Evolutionary conservation across 805 yeast species (phyloP).

Genomic region (Yarrowia phangngaensis): DNA sequence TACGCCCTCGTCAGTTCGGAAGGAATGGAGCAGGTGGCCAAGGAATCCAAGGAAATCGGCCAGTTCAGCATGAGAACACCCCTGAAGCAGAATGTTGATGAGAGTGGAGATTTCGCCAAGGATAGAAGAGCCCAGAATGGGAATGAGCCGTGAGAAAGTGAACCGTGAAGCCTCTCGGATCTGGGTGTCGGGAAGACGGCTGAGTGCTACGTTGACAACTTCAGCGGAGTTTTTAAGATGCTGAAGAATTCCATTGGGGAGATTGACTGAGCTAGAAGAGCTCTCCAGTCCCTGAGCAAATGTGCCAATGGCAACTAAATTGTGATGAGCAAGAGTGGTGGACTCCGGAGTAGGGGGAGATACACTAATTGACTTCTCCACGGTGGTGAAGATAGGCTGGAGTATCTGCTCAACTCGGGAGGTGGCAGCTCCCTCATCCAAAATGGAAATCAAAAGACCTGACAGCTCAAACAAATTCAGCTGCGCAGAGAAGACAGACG

Average conservation of each 20-base stretch:
- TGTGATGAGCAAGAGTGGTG: conserved; percentile 59
- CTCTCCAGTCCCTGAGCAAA: conserved; percentile 79
- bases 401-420: conserved; percentile 60
- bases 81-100: conserved; percentile 60
- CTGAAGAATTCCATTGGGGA: conserved; percentile 36
- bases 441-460: conserved; percentile 63
- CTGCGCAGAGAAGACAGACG: conserved; percentile 66
- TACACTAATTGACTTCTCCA: conserved; percentile 56
- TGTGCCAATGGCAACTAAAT: conserved; percentile 84
- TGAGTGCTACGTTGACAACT: conserved; percentile 78
- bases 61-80: conserved; percentile 62
- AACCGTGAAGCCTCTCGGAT: conserved; percentile 80
- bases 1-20: conserved; percentile 60
- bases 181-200: conserved; percentile 62
- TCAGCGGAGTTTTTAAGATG: conserved; percentile 69
- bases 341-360: conserved; percentile 37
- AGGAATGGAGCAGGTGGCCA: conserved; percentile 81
- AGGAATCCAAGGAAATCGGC: conserved; percentile 79
- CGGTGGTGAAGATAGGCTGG: conserved; percentile 67
- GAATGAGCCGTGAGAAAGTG: conserved; percentile 81
- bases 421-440: conserved; percentile 44
- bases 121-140: conserved; percentile 56
- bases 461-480: conserved; percentile 79
- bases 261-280: conserved; percentile 16
- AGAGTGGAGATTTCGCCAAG: conserved; percentile 61